phyloP scores from a whole-genome alignment of 2,329 filamentous ascomycete species.

The Cladosporium austrohemisphaericum region DNA sequence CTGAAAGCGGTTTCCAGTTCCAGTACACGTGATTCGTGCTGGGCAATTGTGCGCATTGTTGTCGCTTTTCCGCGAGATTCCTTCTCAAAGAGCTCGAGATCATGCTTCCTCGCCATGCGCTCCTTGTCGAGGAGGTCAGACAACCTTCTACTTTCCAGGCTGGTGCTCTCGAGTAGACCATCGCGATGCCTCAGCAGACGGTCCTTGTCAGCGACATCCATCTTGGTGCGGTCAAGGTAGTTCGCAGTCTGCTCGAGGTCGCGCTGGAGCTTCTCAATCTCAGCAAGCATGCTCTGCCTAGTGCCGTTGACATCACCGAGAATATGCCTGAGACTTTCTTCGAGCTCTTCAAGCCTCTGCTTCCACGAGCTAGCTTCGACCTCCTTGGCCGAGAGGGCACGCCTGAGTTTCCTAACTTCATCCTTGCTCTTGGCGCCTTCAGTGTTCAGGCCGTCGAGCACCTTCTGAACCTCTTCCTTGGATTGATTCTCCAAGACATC shows the following conservation, averaged over 20 bases:
- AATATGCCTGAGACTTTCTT: constrained; percentile 80
- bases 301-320: constrained; percentile 86
- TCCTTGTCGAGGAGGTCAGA: constrained; percentile 90
- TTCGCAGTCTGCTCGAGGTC: constrained; percentile 80
- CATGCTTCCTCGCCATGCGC: constrained; percentile 75
- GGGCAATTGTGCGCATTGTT: constrained; percentile 77
- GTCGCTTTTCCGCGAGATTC: constrained; percentile 84
- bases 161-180: constrained; percentile 79
- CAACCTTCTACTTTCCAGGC: constrained; percentile 78
- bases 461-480: constrained; percentile 91
- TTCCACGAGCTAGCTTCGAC: constrained; percentile 89
- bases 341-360: constrained; percentile 82
- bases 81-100: constrained; percentile 82
- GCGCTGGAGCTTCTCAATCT: constrained; percentile 77
- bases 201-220: constrained; percentile 82
- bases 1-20: constrained; percentile 80
- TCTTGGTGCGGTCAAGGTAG: constrained; percentile 75
- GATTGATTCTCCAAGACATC: constrained; percentile 83
- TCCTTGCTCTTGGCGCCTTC: constrained; percentile 81
- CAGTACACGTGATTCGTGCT: constrained; percentile 76
- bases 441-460: constrained; percentile 86
- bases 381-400: constrained; percentile 77
- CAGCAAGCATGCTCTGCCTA: constrained; percentile 77
- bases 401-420: constrained; percentile 75
- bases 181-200: constrained; percentile 86